Evolutionary conservation across 1,284 basidiomycete genomes (phyloP).

Genomic region (Sutorius eximius): DNA sequence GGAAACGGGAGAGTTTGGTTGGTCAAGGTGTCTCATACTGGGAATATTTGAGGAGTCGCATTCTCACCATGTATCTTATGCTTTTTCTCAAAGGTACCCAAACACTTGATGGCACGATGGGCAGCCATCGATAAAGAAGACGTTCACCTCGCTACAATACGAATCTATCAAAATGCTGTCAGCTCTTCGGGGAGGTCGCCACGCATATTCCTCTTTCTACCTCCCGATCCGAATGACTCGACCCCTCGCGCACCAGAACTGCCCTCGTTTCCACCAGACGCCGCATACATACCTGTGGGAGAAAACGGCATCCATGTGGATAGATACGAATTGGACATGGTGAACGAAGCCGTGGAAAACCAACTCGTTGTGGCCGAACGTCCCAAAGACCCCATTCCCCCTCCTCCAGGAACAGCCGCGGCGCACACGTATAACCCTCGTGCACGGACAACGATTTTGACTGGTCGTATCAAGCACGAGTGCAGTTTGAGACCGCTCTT

Average conservation of each 20-base stretch:
- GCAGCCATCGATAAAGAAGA: slow-evolving; percentile 52
- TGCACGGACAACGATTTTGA: slow-evolving; percentile 70
- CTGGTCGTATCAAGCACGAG: slow-evolving; percentile 74
- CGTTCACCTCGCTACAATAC: slow-evolving; percentile 70
- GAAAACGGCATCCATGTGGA: slow-evolving; percentile 50
- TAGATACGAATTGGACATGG: slow-evolving; percentile 75
- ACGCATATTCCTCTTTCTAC: slow-evolving; percentile 67
- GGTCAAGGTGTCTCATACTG: slow-evolving; percentile 55
- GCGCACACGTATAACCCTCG: slow-evolving; percentile 42
- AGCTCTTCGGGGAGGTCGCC: slow-evolving; percentile 49
- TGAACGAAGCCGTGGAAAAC: slow-evolving; percentile 72
- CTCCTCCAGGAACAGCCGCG: slow-evolving; percentile 39
- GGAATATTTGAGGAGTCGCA: neutral
- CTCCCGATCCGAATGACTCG: slow-evolving; percentile 51
- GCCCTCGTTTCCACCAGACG: slow-evolving; percentile 37
- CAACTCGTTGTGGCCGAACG: slow-evolving; percentile 76
- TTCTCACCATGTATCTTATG: slow-evolving; percentile 3
- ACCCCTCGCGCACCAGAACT: slow-evolving; percentile 36
- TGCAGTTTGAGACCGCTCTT: slow-evolving; percentile 62
- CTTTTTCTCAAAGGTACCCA: slow-evolving; percentile 54
- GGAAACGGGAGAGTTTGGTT: slow-evolving; percentile 75
- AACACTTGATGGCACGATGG: slow-evolving; percentile 72
- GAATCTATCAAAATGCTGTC: slow-evolving; percentile 59
- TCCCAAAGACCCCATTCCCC: slow-evolving; percentile 60
- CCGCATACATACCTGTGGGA: slow-evolving; percentile 40